Evolutionary conservation across 2,329 filamentous ascomycete genomes (phyloP).

Genomic region (Claviceps arundinis): DNA sequence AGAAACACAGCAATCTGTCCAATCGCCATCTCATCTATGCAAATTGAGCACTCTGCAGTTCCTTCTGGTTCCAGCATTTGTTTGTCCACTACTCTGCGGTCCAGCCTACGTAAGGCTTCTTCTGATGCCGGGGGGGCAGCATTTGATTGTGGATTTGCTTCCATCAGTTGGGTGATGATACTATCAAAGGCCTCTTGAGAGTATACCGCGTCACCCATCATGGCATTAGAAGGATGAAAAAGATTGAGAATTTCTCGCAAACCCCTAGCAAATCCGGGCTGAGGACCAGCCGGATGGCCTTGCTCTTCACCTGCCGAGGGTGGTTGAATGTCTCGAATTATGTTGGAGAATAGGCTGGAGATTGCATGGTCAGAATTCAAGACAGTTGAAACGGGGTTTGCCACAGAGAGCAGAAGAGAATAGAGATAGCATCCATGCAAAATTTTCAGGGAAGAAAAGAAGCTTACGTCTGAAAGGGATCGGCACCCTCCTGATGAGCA

Average conservation of each 20-base stretch:
- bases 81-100: constrained; percentile 55
- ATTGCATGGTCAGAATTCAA: constrained; percentile 2
- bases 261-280: constrained; percentile 16
- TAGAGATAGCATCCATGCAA: background rate
- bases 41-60: constrained; percentile 83
- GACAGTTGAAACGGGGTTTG: background rate
- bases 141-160: constrained; percentile 61
- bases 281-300: constrained; percentile 10
- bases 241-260: constrained; percentile 42
- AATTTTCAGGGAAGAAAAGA: background rate
- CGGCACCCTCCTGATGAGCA: constrained; percentile 7
- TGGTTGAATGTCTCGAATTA: constrained; percentile 27
- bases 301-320: constrained; percentile 15
- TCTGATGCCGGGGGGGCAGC: constrained; percentile 72
- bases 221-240: constrained; percentile 37
- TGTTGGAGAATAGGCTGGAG: constrained; percentile 32
- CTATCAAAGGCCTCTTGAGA: constrained; percentile 82
- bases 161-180: constrained; percentile 80
- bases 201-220: constrained; percentile 71
- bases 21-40: constrained; percentile 70
- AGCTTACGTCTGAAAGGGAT: constrained; percentile 38
- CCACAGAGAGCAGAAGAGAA: background rate
- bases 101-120: constrained; percentile 58
- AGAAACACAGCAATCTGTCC: constrained; percentile 64
- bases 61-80: constrained; percentile 53